These are phyloP conservation scores for Lippia alba DNA, from an alignment of 305 asterid species.

Conservation along the genomic window DNA sequence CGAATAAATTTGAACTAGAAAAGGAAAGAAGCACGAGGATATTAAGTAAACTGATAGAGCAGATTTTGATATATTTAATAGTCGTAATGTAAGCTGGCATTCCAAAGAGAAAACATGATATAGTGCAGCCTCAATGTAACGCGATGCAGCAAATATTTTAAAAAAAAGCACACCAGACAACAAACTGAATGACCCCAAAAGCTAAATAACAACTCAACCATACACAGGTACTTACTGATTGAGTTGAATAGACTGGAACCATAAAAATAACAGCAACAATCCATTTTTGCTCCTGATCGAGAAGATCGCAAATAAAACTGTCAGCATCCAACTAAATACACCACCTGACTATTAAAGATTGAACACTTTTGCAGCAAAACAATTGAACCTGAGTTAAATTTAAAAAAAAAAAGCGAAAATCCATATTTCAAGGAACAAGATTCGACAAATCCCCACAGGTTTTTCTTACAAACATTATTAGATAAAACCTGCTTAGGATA, in stretches of 20 bases:
- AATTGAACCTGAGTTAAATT: background rate
- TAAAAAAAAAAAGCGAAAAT: background rate
- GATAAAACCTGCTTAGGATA: background rate
- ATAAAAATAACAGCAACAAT: slow-evolving; percentile 77
- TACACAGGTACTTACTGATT: slow-evolving; percentile 62
- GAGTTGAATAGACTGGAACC: slow-evolving; percentile 91
- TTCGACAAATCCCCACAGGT: too few species aligned
- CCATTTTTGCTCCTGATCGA: slow-evolving; percentile 92
- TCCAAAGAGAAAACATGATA: background rate
- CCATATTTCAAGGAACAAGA: too few species aligned
- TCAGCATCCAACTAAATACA: background rate
- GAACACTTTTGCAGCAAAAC: background rate
- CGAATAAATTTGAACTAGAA: background rate
- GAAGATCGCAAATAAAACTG: slow-evolving; percentile 14
- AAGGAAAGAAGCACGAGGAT: background rate
- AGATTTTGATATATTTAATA: background rate
- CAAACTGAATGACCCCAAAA: background rate
- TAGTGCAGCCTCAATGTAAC: background rate
- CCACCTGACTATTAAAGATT: background rate
- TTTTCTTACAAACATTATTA: background rate
- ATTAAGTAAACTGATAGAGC: background rate
- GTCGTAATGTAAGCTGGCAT: background rate
- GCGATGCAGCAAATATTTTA: background rate
- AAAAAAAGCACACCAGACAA: background rate
- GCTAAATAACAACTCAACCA: background rate